Conservation (phyloP, 148 eudicot species). For the Silene conica region DNA sequence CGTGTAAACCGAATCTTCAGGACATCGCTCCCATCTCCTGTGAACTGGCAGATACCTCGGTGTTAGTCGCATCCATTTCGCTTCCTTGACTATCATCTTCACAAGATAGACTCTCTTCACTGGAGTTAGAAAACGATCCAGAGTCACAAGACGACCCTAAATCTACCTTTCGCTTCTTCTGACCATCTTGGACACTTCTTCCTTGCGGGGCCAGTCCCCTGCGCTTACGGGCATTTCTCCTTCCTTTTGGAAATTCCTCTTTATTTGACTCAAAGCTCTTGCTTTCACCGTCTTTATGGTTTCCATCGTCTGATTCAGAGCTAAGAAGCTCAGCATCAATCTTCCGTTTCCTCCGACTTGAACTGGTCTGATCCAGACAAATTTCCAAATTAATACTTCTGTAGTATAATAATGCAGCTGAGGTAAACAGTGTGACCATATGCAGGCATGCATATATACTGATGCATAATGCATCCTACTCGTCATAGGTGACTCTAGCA, state of each 20-base stretch:
- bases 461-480: not conserved
- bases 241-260: conserved; percentile 80
- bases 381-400: not conserved
- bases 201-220: conserved; percentile 63
- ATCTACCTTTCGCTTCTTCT: conserved; percentile 51
- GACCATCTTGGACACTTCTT: conserved; percentile 52
- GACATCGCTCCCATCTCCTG: conserved; percentile 38
- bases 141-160: conserved; percentile 50
- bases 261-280: conserved; percentile 53
- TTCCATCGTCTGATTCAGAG: conserved; percentile 65
- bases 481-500: not conserved
- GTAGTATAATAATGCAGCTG: not conserved
- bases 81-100: conserved; percentile 66
- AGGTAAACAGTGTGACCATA: too few relatives aligned
- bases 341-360: conserved; percentile 75
- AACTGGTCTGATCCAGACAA: conserved; percentile 52
- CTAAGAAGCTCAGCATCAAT: conserved; percentile 53
- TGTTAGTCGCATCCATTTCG: conserved; percentile 33
- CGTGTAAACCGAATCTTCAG: conserved; percentile 2
- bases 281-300: conserved; percentile 42
- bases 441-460: too few relatives aligned
- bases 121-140: conserved; percentile 53
- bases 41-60: conserved; percentile 66
- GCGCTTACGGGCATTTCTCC: conserved; percentile 71
- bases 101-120: conserved; percentile 55